Conservation (phyloP, 805 yeast species). For the Blastobotrys chiropterorum region DNA sequence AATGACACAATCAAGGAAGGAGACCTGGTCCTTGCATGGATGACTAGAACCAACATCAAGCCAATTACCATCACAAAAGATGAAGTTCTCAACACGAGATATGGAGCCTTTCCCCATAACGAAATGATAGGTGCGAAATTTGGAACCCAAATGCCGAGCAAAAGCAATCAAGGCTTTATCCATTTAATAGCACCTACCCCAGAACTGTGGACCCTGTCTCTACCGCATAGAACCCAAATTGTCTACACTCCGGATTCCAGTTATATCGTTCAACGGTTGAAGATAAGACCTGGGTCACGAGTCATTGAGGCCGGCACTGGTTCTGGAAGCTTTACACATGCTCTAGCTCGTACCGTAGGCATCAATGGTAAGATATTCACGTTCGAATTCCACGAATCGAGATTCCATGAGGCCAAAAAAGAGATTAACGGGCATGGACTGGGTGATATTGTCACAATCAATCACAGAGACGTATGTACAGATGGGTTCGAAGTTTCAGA, state of each 20-base stretch:
- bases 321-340: conserved; percentile 91
- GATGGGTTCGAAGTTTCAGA: conserved; percentile 66
- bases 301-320: conserved; percentile 99
- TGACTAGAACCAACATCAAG: conserved; percentile 72
- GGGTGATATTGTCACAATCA: conserved; percentile 50
- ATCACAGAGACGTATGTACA: conserved; percentile 89
- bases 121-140: conserved; percentile 73
- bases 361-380: conserved; percentile 62
- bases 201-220: conserved; percentile 90
- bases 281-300: conserved; percentile 63
- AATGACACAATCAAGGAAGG: conserved; percentile 74
- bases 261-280: conserved; percentile 77
- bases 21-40: conserved; percentile 80
- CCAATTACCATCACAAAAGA: conserved; percentile 61
- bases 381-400: conserved; percentile 84
- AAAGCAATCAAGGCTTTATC: conserved; percentile 70
- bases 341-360: conserved; percentile 75
- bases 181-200: conserved; percentile 89
- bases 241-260: conserved; percentile 95
- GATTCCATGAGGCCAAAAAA: conserved; percentile 68
- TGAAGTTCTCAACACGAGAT: conserved; percentile 70
- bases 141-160: conserved; percentile 76
- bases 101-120: conserved; percentile 82
- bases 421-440: conserved; percentile 77
- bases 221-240: conserved; percentile 96